phyloP scores from a whole-genome alignment of 768 basidiomycete species.

The Pholiota molesta region DNA sequence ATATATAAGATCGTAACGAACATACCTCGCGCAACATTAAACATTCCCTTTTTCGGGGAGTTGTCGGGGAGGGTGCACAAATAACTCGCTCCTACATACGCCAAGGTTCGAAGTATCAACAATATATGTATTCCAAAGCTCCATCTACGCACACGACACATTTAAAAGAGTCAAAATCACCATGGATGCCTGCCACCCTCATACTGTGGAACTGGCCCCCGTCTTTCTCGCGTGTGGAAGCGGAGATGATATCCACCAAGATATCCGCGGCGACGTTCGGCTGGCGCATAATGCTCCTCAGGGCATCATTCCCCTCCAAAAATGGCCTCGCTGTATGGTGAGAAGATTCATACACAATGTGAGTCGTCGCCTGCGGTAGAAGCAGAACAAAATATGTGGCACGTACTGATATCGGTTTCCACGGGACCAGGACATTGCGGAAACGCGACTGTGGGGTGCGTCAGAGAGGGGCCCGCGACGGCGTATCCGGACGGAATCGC shows the following conservation, averaged over 20 bases:
- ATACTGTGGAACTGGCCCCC: constrained; percentile 13
- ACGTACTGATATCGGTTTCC: constrained; percentile 10
- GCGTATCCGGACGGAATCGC: background rate
- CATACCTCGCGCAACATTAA: too few species aligned
- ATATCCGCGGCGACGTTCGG: constrained; percentile 2
- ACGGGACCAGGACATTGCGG: constrained; percentile 9
- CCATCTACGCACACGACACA: too few species aligned
- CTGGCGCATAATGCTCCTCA: background rate
- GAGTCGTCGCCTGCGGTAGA: background rate
- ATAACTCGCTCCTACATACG: too few species aligned
- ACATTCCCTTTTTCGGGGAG: too few species aligned
- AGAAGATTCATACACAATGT: background rate
- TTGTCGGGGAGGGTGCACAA: too few species aligned
- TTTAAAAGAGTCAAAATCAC: background rate
- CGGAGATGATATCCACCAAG: constrained; percentile 10
- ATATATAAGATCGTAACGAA: too few species aligned
- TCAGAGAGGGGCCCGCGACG: too few species aligned
- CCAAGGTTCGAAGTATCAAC: too few species aligned
- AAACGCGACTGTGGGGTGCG: constrained; percentile 1
- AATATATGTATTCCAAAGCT: too few species aligned
- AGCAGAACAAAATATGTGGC: background rate
- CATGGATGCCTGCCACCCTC: constrained; percentile 9
- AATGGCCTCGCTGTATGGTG: background rate
- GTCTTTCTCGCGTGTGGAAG: constrained; percentile 9
- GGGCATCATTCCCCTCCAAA: background rate